Evolutionary conservation across 768 basidiomycete species (phyloP), one percentile per base, ranked within the genome.

Genomic region (Leccinellum albellum): DNA sequence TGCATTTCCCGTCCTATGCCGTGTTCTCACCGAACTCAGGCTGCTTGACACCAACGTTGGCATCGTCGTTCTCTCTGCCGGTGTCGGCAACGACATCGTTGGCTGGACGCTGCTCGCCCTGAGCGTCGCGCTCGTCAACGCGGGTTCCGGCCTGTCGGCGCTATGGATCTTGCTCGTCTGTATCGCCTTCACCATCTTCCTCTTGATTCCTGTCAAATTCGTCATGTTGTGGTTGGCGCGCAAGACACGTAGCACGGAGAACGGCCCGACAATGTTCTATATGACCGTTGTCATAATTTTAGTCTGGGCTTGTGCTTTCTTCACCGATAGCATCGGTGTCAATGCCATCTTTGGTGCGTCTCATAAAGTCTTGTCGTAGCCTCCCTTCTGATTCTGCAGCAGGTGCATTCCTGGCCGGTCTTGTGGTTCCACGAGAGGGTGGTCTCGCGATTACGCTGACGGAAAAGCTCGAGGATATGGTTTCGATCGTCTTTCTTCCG

Each of bases 381-480:
- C 5, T 13, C 17, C 5, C 3, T n/a, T 31, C 50, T 64, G 17
- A 48, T 37, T 7, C 40, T 10, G 59, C 15, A 2, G 8, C 56
- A 87, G 86, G 86, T 50, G 92, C 91, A 0, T 96, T 97, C 76
- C 67, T 96, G 12, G 83, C 84, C 2, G 94, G 89, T 2, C 69
- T 90, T 46, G 82, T 88, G 54, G 87, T 98, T 8, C 96, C 97
- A 2, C 84, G 93, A 28, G 88, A 94, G 64, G 91, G 91, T 3
- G 89, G 89, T 3, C 84, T 99, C 33, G 84, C 89, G 0, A 91
- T 94, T 51, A 79, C 86, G 0, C 75, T 98, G n/a, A 94, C 91
- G 0, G 92, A 96, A 64, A 98, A 96, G 67, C 75, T 98, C n/a
- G 97, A 99, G 74, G 96, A 98, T 73, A 86, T 96, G 82, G 90